Evolutionary conservation across 78 protist species (phyloP).

Genomic region (Neovahlkampfia damariscottae): DNA sequence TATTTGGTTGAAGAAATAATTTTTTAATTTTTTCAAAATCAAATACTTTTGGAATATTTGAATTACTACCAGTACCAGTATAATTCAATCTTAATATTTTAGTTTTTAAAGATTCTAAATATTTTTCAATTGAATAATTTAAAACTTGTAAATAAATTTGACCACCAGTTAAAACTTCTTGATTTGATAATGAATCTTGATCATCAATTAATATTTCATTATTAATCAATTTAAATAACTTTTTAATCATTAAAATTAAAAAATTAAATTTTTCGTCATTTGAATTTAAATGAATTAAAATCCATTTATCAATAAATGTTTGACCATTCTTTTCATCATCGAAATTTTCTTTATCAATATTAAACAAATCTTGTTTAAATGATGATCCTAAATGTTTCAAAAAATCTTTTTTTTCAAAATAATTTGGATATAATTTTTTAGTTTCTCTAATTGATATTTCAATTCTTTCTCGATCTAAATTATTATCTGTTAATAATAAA

Average conservation of each 20-base stretch:
- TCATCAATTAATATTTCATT: conserved; percentile 50
- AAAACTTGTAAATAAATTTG: conserved; percentile 38
- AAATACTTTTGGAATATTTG: background rate
- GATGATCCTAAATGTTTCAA: conserved; percentile 47
- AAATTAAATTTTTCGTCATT: conserved; percentile 59
- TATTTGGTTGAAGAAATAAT: background rate
- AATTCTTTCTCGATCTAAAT: no score
- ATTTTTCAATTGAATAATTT: conserved; percentile 33
- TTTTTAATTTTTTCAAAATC: background rate
- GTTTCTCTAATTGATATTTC: no score
- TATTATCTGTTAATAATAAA: no score
- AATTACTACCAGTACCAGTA: no score
- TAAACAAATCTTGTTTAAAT: conserved; percentile 32
- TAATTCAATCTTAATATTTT: no score
- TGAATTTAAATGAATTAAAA: conserved; percentile 69
- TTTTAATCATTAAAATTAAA: conserved; percentile 30
- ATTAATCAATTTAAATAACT: conserved; percentile 4
- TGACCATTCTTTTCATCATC: conserved; percentile 34
- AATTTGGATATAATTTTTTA: no score
- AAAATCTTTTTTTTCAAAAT: conserved; percentile 50
- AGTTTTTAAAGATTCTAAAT: conserved; percentile 6
- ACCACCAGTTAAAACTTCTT: conserved; percentile 75
- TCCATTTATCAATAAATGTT: conserved; percentile 25
- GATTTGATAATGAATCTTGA: conserved; percentile 61
- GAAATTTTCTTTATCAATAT: conserved; percentile 19